Percentiles rank a stretch among this genome's conserved stretches.
Evolutionary conservation across 2,329 filamentous ascomycete genomes (phyloP).

Genomic region (Hymenoscyphus albidus): DNA sequence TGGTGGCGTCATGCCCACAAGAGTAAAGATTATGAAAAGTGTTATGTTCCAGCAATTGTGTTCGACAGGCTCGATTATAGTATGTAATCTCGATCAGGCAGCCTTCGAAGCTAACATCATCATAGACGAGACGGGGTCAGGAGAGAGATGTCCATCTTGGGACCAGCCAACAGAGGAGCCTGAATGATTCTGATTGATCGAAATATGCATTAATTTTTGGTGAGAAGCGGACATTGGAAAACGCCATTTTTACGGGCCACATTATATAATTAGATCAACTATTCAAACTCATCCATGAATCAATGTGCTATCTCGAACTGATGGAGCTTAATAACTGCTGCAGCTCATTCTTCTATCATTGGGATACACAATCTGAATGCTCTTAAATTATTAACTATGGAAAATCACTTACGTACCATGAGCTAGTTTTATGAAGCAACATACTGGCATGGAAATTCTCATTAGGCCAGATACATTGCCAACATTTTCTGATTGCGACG

Average conservation of each 20-base stretch:
- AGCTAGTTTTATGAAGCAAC: no score
- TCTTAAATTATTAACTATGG: no score
- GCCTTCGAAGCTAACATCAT: neutral
- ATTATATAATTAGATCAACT: neutral
- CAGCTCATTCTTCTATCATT: neutral
- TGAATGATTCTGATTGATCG: neutral
- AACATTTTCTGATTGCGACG: no score
- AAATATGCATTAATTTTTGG: neutral
- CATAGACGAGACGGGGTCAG: constrained; percentile 8
- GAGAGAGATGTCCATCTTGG: constrained; percentile 7
- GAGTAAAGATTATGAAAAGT: constrained; percentile 9
- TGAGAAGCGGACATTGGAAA: neutral
- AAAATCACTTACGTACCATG: no score
- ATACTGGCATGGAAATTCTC: no score
- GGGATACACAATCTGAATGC: no score
- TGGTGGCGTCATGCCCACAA: constrained; percentile 11
- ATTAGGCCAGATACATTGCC: no score
- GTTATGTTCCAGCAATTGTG: constrained; percentile 8
- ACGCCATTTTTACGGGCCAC: neutral
- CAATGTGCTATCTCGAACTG: neutral
- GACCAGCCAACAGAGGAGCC: constrained; percentile 7
- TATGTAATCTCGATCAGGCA: neutral
- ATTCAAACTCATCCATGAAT: neutral
- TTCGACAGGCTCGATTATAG: constrained; percentile 8
- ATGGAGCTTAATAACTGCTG: neutral